phyloP scores from a whole-genome alignment of 140 eudicot species.

The Ambrosia hybrid region DNA sequence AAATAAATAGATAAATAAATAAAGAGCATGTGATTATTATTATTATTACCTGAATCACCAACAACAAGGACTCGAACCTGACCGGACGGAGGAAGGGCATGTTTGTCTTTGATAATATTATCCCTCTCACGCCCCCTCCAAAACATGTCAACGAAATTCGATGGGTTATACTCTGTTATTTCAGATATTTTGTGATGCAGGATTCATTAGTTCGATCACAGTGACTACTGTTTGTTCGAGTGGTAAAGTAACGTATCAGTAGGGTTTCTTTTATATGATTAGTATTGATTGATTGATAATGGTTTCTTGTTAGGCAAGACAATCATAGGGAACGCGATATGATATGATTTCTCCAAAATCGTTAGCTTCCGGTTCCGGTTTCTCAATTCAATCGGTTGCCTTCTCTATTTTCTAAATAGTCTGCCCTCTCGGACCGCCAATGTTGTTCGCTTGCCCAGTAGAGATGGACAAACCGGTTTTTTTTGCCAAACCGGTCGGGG shows the following conservation, averaged over 20 bases:
- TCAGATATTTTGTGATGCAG: background rate
- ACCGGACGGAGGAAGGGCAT: constrained; percentile 21
- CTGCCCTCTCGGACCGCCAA: too few species aligned
- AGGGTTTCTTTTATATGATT: too few species aligned
- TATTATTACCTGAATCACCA: constrained; percentile 24
- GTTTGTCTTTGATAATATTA: constrained; percentile 9
- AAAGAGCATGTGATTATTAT: background rate
- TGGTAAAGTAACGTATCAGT: background rate
- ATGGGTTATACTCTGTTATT: too few species aligned
- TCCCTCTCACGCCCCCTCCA: constrained; percentile 32
- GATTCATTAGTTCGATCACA: constrained; percentile 7
- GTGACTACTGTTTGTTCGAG: background rate
- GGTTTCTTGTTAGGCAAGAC: background rate
- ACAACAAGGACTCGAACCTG: constrained; percentile 29
- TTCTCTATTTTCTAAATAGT: too few species aligned
- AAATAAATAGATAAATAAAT: too few species aligned
- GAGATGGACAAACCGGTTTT: too few species aligned
- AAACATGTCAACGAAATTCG: constrained; percentile 17
- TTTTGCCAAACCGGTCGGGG: too few species aligned
- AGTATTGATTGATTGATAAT: too few species aligned
- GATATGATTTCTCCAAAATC: background rate
- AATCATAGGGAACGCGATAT: background rate
- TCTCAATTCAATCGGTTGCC: too few species aligned
- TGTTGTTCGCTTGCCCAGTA: too few species aligned
- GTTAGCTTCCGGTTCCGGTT: background rate